phyloP scores from a whole-genome alignment of 352 stramenopile genomes.

The Phytophthora pini region DNA sequence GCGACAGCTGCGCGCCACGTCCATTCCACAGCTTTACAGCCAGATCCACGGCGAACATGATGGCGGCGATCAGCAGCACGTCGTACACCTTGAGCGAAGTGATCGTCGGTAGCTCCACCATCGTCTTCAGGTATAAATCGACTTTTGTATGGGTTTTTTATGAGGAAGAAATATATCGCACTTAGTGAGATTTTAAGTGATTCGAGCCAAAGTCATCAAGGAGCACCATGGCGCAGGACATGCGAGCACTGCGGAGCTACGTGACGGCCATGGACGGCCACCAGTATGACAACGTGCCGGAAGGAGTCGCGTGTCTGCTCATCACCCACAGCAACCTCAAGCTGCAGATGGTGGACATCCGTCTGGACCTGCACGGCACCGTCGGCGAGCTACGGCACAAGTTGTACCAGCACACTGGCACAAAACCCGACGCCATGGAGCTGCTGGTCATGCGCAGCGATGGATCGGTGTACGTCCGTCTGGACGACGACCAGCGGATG shows the following conservation, averaged over 20 bases:
- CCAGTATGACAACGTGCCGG: constrained; percentile 87
- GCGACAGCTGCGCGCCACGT: constrained; percentile 59
- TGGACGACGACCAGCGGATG: constrained; percentile 85
- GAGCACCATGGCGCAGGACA: constrained; percentile 68
- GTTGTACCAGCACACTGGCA: constrained; percentile 96
- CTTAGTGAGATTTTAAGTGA: constrained; percentile 19
- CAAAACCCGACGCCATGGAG: constrained; percentile 91
- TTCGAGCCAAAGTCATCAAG: constrained; percentile 3
- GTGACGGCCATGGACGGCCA: constrained; percentile 86
- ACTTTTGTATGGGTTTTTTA: constrained; percentile 9
- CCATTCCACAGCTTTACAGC: constrained; percentile 62
- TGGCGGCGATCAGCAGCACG: constrained; percentile 66
- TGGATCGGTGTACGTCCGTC: constrained; percentile 46
- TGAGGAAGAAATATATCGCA: constrained; percentile 23
- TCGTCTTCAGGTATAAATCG: constrained; percentile 5
- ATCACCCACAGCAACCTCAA: constrained; percentile 98
- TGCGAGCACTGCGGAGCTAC: constrained; percentile 78
- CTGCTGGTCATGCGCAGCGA: constrained; percentile 68
- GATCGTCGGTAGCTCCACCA: constrained; percentile 49
- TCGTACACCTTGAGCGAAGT: constrained; percentile 70
- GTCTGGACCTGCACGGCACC: constrained; percentile 94
- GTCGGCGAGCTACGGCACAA: constrained; percentile 91
- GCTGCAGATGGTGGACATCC: constrained; percentile 97
- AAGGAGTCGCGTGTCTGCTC: constrained; percentile 93
- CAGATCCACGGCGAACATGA: constrained; percentile 64